These are phyloP conservation scores for Phytopythium ostracodes DNA, from an alignment of 352 stramenopile genomes.

Conservation along the genomic window DNA sequence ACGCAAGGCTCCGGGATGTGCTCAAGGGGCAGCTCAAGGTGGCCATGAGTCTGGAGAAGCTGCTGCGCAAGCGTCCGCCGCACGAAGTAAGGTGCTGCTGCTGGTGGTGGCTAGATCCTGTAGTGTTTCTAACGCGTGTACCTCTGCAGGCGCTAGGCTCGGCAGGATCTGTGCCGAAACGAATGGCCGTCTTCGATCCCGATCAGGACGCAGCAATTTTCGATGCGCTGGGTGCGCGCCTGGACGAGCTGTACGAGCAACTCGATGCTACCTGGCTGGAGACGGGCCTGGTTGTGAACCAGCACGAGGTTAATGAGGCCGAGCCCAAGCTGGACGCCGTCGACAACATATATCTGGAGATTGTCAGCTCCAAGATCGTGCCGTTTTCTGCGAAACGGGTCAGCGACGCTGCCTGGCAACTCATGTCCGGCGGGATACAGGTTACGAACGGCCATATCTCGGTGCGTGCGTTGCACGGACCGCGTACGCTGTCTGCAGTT, in stretches of 20 bases:
- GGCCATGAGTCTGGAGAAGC: constrained; percentile 18
- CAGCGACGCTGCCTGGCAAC: constrained; percentile 11
- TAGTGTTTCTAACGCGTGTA: neutral
- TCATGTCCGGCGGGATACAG: constrained; percentile 1
- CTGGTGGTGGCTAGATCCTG: too few relatives aligned
- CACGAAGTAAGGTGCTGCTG: constrained; percentile 2
- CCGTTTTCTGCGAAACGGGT: constrained; percentile 14
- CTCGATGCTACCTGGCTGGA: constrained; percentile 16
- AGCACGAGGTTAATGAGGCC: constrained; percentile 12
- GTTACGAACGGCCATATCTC: constrained; percentile 9
- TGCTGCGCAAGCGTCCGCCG: constrained; percentile 20
- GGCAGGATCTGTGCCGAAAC: constrained; percentile 2
- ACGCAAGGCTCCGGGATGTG: constrained; percentile 18
- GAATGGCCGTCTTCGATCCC: neutral
- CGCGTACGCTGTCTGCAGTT: neutral
- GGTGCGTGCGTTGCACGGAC: neutral
- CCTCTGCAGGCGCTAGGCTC: neutral
- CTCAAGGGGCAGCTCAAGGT: constrained; percentile 30
- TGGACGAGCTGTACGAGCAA: constrained; percentile 12
- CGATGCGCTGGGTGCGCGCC: constrained; percentile 1
- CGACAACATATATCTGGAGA: constrained; percentile 14
- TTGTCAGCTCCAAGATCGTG: constrained; percentile 17
- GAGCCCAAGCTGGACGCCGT: constrained; percentile 13
- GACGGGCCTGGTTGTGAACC: constrained; percentile 3
- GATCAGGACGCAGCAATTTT: constrained; percentile 6